Percentiles rank a stretch among this genome's conserved stretches.
Evolutionary conservation across 2,329 filamentous ascomycete genomes (phyloP).

Genomic region (Diplodia mutila): DNA sequence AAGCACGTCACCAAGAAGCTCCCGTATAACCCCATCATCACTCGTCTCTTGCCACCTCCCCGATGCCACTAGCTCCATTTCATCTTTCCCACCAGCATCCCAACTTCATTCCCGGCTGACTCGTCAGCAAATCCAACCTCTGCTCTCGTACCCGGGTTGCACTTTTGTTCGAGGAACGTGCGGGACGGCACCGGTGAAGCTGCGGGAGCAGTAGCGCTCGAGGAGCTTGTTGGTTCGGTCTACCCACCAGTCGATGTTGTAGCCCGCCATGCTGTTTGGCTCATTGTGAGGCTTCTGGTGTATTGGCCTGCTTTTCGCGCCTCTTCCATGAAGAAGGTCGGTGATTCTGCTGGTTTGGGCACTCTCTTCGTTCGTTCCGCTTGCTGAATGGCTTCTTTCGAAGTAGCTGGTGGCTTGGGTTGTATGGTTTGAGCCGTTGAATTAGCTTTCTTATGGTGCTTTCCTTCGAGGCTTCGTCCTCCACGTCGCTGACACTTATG

Average conservation of each 20-base stretch:
- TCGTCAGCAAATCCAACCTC: neutral
- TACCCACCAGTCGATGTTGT: neutral
- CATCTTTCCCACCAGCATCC: neutral
- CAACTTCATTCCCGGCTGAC: neutral
- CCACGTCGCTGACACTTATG: no score
- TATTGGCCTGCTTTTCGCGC: neutral
- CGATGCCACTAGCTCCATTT: neutral
- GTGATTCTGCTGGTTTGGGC: neutral
- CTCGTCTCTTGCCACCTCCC: neutral
- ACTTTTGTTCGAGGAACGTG: neutral
- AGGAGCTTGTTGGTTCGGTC: neutral
- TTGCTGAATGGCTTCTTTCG: neutral
- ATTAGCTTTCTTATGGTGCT: neutral
- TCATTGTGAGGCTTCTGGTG: neutral
- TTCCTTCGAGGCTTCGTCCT: neutral
- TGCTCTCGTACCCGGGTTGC: conserved; percentile 12
- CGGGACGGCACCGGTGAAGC: neutral
- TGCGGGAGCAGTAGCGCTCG: neutral
- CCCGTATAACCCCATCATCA: neutral
- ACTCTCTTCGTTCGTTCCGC: neutral
- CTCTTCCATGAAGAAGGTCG: neutral
- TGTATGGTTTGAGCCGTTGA: neutral
- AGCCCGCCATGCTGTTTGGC: neutral
- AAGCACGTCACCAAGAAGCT: neutral
- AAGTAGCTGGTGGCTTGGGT: neutral